Base-by-base conservation (phyloP, 768 basidiomycete genomes). In the Mycena olivaceomarginata region DNA sequence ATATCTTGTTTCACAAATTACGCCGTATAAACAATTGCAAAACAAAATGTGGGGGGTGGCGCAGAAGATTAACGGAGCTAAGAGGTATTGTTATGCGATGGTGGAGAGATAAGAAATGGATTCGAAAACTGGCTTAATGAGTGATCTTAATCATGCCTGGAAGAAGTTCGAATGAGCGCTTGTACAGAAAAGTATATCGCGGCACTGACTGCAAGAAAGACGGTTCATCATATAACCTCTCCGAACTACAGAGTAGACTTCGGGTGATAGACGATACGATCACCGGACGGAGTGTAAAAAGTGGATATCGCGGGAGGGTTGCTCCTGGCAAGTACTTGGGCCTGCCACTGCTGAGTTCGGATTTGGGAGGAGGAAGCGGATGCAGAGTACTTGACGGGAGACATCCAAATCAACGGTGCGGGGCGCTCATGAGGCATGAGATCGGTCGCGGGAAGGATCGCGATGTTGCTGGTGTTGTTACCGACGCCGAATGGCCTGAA, bases 51-150 rank as follows among this genome's bases (percentile, higher is more conserved):
- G 37, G 64, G 37, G 62, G 64, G 22, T 67, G 63, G 31, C 46
- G 62, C 60, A 31, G 31, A 31, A 31, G 31, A 31, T 31, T 31
- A 75, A 74, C 25, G 67, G 67, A 45, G 67, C 2, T 31, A 31
- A 1, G 56, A 57, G 25, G 18, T n/a, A 53, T 22, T 22, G 31
- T 12, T 57, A 31, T 57, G 67, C 60, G 67, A 75, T 69, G 9
- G 62, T 39, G 65, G 51, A 45, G 51, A 69, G 74, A 75, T 75
- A 75, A 69, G 74, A 63, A 74, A 68, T 48, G 57, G 72, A 25
- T 66, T 40, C 43, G 59, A 69, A 70, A 40, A 39, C 13, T 20
- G 43, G 15, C 20, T 37, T 46, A 46, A 72, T 56, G 71, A 66
- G 63, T 48, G 64, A 57, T 64, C 39, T 25, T 31, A 43, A 74